Conservation (phyloP, 306 rosid species). For the Echinosophora koreensis region DNA sequence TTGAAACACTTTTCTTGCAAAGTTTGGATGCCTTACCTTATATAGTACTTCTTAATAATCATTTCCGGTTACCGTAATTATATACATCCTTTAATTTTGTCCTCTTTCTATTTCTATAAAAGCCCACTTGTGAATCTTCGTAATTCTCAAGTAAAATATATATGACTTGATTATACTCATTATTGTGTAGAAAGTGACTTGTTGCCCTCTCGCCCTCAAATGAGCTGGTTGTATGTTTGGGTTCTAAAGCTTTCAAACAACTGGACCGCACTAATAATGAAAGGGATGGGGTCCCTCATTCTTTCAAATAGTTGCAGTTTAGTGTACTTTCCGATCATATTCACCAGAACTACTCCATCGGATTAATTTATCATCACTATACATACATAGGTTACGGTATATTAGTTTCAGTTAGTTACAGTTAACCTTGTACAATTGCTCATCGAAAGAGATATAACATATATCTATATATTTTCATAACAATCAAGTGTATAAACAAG, state of each 20-base stretch:
- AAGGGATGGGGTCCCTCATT: conserved; percentile 19
- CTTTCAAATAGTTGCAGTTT: neutral
- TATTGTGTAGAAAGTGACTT: conserved; percentile 38
- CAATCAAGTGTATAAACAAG: no score
- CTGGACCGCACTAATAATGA: conserved; percentile 30
- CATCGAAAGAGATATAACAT: neutral
- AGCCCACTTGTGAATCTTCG: conserved; percentile 42
- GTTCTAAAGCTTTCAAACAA: conserved; percentile 40
- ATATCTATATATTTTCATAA: neutral
- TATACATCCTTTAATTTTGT: neutral
- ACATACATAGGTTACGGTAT: neutral
- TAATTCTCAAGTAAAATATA: conserved; percentile 45
- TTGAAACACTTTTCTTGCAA: neutral
- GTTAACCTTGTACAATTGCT: neutral
- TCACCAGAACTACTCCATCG: neutral
- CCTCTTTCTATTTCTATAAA: neutral
- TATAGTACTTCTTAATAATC: neutral
- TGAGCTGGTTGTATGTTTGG: conserved; percentile 65
- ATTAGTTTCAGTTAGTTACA: neutral
- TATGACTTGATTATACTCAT: conserved; percentile 38
- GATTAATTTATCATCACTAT: conserved; percentile 2
- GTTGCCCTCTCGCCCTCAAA: conserved; percentile 55
- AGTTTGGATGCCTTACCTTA: neutral
- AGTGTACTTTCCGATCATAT: conserved; percentile 31
- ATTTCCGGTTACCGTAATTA: neutral